A percentile compares a stretch with the other conserved stretches of the same genome.
Evolutionary conservation across 495 filamentous ascomycete genomes (phyloP).

Genomic region (Chaetomidium leptoderma): DNA sequence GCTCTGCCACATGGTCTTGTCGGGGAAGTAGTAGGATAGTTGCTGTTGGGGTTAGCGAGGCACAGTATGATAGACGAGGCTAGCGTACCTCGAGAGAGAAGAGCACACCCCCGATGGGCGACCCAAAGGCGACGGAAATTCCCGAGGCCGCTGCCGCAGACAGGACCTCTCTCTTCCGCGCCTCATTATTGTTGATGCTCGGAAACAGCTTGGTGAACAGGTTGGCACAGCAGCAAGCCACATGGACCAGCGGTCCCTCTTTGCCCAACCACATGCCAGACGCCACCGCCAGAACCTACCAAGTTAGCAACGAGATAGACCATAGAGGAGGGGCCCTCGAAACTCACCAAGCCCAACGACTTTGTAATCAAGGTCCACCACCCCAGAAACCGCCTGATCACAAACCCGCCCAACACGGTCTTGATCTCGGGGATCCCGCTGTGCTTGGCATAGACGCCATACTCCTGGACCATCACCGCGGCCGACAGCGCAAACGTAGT

Average conservation of each 20-base stretch:
- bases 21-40: conserved; percentile 96
- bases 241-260: conserved; percentile 94
- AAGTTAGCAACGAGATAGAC: conserved; percentile 22
- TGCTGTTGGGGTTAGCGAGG: conserved; percentile 43
- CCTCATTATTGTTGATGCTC: conserved; percentile 84
- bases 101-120: conserved; percentile 87
- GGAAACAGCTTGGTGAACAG: conserved; percentile 88
- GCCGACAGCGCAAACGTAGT: conserved; percentile 76
- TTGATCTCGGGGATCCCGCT: conserved; percentile 98
- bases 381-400: conserved; percentile 88
- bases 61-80: too few relatives aligned
- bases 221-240: conserved; percentile 96
- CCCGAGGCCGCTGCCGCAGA: conserved; percentile 93
- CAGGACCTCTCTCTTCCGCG: conserved; percentile 89
- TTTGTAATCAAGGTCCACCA: conserved; percentile 91
- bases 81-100: conserved; percentile 78
- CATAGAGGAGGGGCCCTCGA: too few relatives aligned
- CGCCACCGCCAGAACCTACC: conserved; percentile 82
- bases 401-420: conserved; percentile 90
- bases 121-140: conserved; percentile 95
- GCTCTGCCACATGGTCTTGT: conserved; percentile 99
- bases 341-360: conserved; percentile 76
- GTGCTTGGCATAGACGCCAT: conserved; percentile 85
- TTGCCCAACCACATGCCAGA: conserved; percentile 99
- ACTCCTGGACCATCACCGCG: conserved; percentile 73